A percentile compares a stretch with the other conserved stretches of the same genome.
Evolutionary conservation across 352 stramenopile genomes (phyloP).

Genomic region (Pythium phragmiticola): DNA sequence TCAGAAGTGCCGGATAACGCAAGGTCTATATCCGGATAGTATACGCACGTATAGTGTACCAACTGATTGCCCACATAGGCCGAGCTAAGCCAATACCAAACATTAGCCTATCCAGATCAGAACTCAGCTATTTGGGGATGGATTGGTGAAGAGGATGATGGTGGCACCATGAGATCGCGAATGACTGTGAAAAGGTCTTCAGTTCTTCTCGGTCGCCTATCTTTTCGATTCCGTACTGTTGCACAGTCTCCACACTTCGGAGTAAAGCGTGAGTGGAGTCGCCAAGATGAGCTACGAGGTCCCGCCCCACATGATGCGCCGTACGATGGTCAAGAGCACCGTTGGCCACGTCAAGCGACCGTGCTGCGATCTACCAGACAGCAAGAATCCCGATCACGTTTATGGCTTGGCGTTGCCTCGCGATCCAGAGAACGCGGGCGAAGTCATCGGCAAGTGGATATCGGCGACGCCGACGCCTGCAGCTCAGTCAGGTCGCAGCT

Average conservation of each 20-base stretch:
- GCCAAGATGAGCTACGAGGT: slow-evolving; percentile 36
- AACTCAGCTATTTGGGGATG: slow-evolving; percentile 24
- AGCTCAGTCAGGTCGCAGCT: slow-evolving; percentile 60
- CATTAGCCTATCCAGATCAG: slow-evolving; percentile 9
- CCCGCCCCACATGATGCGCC: slow-evolving; percentile 42
- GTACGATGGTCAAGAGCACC: slow-evolving; percentile 82
- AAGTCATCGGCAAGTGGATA: slow-evolving; percentile 76
- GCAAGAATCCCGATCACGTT: slow-evolving; percentile 54
- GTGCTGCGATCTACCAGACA: slow-evolving; percentile 70
- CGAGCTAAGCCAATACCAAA: slow-evolving; percentile 1
- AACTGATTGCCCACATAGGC: neutral
- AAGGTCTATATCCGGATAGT: slow-evolving; percentile 15
- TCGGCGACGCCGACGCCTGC: slow-evolving; percentile 62
- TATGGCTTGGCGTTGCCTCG: slow-evolving; percentile 72
- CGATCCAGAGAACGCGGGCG: slow-evolving; percentile 66
- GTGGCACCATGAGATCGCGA: neutral
- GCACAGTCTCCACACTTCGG: neutral
- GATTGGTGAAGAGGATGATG: slow-evolving; percentile 10
- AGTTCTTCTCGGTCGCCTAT: neutral
- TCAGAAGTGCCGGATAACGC: slow-evolving; percentile 17
- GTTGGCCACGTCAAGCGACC: slow-evolving; percentile 59
- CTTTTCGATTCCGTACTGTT: neutral
- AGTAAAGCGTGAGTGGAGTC: slow-evolving; percentile 6
- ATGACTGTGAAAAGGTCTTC: neutral
- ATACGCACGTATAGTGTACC: slow-evolving; percentile 13